phyloP scores from a whole-genome alignment of 2,329 filamentous ascomycete genomes.

The Xylariaceae sp. region DNA sequence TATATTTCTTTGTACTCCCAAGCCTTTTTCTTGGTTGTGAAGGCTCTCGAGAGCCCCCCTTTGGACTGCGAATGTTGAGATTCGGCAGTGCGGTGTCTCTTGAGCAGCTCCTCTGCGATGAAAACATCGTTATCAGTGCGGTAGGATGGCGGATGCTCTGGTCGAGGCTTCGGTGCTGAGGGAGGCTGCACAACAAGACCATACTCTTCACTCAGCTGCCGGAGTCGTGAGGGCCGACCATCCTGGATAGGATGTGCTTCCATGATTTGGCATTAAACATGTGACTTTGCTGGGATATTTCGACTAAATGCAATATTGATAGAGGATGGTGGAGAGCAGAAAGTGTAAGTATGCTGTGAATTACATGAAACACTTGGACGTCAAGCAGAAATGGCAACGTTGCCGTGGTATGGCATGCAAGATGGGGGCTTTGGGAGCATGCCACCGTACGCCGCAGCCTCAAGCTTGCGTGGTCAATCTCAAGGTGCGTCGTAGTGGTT shows the following conservation, averaged over 20 bases:
- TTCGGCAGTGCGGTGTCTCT: slow-evolving; percentile 49
- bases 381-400: background rate
- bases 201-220: slow-evolving; percentile 59
- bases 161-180: slow-evolving; percentile 50
- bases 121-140: slow-evolving; percentile 57
- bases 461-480: background rate
- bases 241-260: slow-evolving; percentile 37
- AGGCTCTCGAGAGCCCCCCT: slow-evolving; percentile 51
- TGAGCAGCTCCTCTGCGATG: slow-evolving; percentile 61
- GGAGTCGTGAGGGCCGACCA: slow-evolving; percentile 55
- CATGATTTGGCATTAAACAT: slow-evolving; percentile 30
- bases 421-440: background rate
- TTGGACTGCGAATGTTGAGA: slow-evolving; percentile 47
- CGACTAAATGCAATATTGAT: background rate
- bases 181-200: slow-evolving; percentile 51
- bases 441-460: background rate
- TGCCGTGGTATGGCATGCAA: slow-evolving; percentile 3
- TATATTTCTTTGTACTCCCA: slow-evolving; percentile 62
- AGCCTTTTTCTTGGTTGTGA: slow-evolving; percentile 56
- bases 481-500: background rate
- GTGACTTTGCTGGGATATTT: background rate
- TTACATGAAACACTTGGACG: background rate
- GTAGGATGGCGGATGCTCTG: slow-evolving; percentile 51
- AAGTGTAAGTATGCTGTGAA: background rate
- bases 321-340: background rate